Percentiles rank a stretch among this genome's conserved stretches.
phyloP scores from a whole-genome alignment of 768 basidiomycete genomes.

The Phanerochaete carnosa region DNA sequence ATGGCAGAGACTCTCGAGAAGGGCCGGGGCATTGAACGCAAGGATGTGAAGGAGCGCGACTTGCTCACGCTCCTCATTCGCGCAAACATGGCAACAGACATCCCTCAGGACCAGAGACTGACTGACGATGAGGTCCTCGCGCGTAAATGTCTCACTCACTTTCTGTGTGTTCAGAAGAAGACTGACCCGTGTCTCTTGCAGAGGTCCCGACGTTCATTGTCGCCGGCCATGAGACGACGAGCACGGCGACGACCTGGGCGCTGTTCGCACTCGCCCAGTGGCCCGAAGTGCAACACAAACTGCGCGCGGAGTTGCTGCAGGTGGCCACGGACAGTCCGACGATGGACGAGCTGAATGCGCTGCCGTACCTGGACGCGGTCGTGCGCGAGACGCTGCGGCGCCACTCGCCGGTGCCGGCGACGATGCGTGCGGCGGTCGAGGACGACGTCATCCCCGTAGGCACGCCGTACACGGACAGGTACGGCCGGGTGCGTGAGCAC shows the following conservation, averaged over 20 bases:
- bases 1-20: constrained; percentile 18
- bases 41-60: constrained; percentile 35
- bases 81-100: constrained; percentile 46
- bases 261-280: constrained; percentile 34
- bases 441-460: constrained; percentile 17
- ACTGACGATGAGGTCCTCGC: constrained; percentile 33
- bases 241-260: constrained; percentile 15
- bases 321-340: constrained; percentile 15
- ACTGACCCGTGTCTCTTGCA: too few relatives aligned
- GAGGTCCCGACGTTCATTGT: constrained; percentile 17
- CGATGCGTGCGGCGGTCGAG: constrained; percentile 8
- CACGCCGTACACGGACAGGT: too few relatives aligned
- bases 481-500: too few relatives aligned
- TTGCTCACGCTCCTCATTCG: constrained; percentile 50
- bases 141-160: too few relatives aligned
- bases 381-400: too few relatives aligned
- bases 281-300: constrained; percentile 31
- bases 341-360: too few relatives aligned
- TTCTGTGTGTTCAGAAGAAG: constrained; percentile 26
- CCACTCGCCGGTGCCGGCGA: constrained; percentile 39
- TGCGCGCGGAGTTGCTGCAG: constrained; percentile 32
- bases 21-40: constrained; percentile 22
- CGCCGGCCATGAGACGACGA: constrained; percentile 30
- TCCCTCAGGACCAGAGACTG: constrained; percentile 24
- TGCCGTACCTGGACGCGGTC: too few relatives aligned